Base-by-base conservation (phyloP, 176 grass and related monocot genomes). In the Calamus simplicifolius region DNA sequence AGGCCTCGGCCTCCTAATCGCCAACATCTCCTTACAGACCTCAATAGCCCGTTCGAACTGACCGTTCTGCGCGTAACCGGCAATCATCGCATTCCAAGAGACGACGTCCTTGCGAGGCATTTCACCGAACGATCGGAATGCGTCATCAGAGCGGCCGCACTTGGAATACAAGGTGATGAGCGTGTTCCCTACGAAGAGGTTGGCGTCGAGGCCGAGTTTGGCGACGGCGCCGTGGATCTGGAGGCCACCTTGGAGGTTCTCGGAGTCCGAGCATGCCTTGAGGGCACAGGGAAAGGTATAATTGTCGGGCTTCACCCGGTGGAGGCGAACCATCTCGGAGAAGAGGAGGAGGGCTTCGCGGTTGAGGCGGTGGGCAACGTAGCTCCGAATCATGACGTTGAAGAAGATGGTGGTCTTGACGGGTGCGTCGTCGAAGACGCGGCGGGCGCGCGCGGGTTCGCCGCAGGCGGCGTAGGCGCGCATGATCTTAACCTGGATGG, bases 11-110 rank as follows among this genome's bases (percentile, higher is more conserved):
- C 57, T 67, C 26, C 29, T 66, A 13, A 78, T 49, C 1, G 18
- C 58, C 43, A 74, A 29, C 54, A 82, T 82, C 29, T 89, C 56
- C 81, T 68, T 85, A 63, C 79, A 77, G 48, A 77, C 18, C 14
- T 15, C 67, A 21, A 95, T 7, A 7, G 89, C 66, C 5, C 52
- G 69, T 3, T 67, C 61, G 48, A 66, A 66, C 30, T 79, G 70
- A 4, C 81, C 57, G 0, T 51, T 31, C 18, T 73, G 68, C 12
- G 72, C 68, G 14, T 80, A 77, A 18, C 81, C 85, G 3, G 80
- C 73, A 65, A 89, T 89, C 70, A 95, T 89, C n/a, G 74, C 67
- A 52, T 89, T 95, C 89, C 85, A 95, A 5, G 85, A 82, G 16
- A 95, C 75, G n/a, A 89, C 63, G 26, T 95, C 85, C 57, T 69